Evolutionary conservation across 257 asterid genomes (phyloP).

Genomic region (Coffea canephora): DNA sequence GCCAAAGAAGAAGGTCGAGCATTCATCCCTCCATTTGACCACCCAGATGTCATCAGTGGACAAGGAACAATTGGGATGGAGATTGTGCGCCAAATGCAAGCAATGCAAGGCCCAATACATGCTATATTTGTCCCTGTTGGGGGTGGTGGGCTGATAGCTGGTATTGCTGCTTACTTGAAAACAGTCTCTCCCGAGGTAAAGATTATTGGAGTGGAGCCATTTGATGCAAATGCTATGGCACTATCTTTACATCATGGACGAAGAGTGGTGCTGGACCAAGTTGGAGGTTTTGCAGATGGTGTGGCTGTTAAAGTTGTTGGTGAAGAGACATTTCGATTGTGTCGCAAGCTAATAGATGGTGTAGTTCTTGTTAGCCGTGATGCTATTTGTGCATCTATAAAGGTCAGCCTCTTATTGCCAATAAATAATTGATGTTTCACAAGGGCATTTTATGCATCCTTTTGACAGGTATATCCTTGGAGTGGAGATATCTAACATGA

Average conservation of each 20-base stretch:
- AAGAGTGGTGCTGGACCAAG: slow-evolving; percentile 82
- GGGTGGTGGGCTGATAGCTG: slow-evolving; percentile 98
- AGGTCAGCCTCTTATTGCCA: slow-evolving; percentile 49
- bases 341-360: slow-evolving; percentile 82
- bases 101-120: slow-evolving; percentile 42
- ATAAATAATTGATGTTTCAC: background rate
- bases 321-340: slow-evolving; percentile 77
- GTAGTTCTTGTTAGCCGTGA: slow-evolving; percentile 89
- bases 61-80: slow-evolving; percentile 99
- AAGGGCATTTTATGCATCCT: background rate
- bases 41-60: slow-evolving; percentile 86
- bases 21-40: slow-evolving; percentile 95
- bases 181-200: slow-evolving; percentile 85
- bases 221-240: slow-evolving; percentile 94
- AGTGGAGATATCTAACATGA: background rate
- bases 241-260: slow-evolving; percentile 74
- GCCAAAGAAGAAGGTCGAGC: slow-evolving; percentile 66
- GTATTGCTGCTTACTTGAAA: slow-evolving; percentile 91
- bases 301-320: slow-evolving; percentile 97
- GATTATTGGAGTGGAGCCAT: slow-evolving; percentile 90
- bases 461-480: background rate
- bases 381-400: slow-evolving; percentile 95
- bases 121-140: slow-evolving; percentile 96
- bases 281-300: slow-evolving; percentile 97
- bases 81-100: slow-evolving; percentile 65